Percentiles rank a stretch among this genome's conserved stretches.
Evolutionary conservation across 148 eudicot species (phyloP).

Genomic region (Rhododendron molle): DNA sequence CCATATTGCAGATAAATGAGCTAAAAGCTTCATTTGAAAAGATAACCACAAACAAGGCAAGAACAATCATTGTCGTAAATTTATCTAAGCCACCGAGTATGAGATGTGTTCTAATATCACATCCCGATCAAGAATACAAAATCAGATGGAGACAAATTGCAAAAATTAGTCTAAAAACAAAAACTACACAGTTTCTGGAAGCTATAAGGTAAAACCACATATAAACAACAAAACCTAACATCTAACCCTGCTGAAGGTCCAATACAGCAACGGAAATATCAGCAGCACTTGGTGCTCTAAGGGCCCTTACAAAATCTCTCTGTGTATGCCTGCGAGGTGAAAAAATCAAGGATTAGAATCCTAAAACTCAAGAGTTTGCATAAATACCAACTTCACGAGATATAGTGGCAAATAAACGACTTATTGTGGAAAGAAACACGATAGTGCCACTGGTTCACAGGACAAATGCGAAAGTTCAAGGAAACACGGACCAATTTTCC

Average conservation of each 20-base stretch:
- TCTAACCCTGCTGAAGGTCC: neutral
- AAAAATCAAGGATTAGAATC: neutral
- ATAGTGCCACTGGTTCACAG: neutral
- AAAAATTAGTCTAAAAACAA: neutral
- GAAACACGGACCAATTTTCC: neutral
- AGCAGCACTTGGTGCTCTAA: slow-evolving; percentile 9
- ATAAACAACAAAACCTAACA: slow-evolving; percentile 3
- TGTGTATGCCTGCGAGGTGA: slow-evolving; percentile 21
- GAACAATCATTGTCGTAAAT: neutral
- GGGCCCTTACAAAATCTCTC: slow-evolving; percentile 19
- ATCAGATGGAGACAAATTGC: neutral
- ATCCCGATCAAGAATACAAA: neutral
- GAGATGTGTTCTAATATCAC: neutral
- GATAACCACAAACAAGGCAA: neutral
- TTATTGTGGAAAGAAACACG: neutral
- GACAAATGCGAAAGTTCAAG: neutral
- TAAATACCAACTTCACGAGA: neutral
- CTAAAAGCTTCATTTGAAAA: neutral
- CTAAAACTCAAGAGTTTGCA: neutral
- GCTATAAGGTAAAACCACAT: neutral
- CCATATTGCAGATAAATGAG: neutral
- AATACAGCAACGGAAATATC: neutral
- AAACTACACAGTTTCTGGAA: neutral
- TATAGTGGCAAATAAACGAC: neutral
- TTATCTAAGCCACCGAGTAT: neutral